Percentiles rank a stretch among this genome's conserved stretches.
These are phyloP conservation scores for Multifurca ochricompacta DNA, from an alignment of 768 basidiomycete species.

Conservation along the genomic window DNA sequence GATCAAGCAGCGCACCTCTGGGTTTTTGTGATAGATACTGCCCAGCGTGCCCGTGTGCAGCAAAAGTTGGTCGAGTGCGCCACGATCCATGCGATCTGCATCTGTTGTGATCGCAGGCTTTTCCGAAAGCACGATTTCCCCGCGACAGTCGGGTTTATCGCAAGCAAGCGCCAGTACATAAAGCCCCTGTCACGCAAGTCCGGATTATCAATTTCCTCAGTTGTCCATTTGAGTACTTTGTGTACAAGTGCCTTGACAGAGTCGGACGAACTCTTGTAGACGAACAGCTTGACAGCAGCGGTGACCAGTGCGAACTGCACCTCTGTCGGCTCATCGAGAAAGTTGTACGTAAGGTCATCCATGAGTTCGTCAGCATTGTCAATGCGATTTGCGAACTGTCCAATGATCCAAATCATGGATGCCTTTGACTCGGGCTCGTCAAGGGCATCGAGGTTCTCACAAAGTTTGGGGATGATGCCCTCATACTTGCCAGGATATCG, in stretches of 20 bases:
- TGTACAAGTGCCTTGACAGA: conserved; percentile 84
- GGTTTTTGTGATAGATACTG: conserved; percentile 97
- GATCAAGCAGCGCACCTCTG: conserved; percentile 53
- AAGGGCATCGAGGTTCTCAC: conserved; percentile 82
- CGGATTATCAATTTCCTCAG: conserved; percentile 96
- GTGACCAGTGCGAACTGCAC: conserved; percentile 94
- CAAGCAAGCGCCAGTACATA: conserved; percentile 99
- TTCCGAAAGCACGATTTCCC: conserved; percentile 86
- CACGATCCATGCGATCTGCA: conserved; percentile 94
- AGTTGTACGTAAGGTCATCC: conserved; percentile 47
- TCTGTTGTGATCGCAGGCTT: conserved; percentile 98
- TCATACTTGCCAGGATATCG: conserved; percentile 96
- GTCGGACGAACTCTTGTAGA: conserved; percentile 78
- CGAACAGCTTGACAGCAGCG: conserved; percentile 92
- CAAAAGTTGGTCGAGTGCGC: conserved; percentile 88
- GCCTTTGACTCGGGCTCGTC: conserved; percentile 97
- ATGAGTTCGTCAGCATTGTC: conserved; percentile 93
- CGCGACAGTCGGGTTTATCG: conserved; percentile 84
- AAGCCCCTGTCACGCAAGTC: conserved; percentile 95
- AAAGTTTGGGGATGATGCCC: conserved; percentile 88
- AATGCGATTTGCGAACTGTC: conserved; percentile 92
- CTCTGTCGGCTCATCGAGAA: conserved; percentile 33
- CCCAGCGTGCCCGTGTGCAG: conserved; percentile 90
- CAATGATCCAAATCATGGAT: conserved; percentile 96
- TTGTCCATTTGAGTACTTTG: conserved; percentile 94